Evolutionary conservation across 495 filamentous ascomycete genomes (phyloP).

Genomic region (Hypoxylon cercidicola): DNA sequence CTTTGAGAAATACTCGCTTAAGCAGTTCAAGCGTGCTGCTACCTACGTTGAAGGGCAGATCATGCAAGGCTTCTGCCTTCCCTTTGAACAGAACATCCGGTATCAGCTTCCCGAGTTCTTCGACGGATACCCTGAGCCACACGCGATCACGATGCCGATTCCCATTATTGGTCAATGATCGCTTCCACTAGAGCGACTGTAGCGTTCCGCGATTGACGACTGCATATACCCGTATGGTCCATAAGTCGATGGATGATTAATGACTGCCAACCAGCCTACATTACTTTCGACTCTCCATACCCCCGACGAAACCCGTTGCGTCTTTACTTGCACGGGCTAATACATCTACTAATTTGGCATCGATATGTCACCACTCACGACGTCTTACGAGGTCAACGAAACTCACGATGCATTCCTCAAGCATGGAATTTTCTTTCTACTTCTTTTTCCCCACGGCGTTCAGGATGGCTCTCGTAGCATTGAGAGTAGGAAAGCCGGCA

Average conservation of each 20-base stretch:
- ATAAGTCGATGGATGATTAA: slow-evolving; percentile 3
- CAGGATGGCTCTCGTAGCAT: slow-evolving; percentile 30
- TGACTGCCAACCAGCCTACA: background rate
- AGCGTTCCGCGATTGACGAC: slow-evolving; percentile 1
- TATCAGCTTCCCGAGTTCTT: slow-evolving; percentile 11
- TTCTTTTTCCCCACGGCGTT: slow-evolving; percentile 38
- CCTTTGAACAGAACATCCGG: slow-evolving; percentile 34
- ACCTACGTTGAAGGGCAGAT: slow-evolving; percentile 80
- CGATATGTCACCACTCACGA: slow-evolving; percentile 27
- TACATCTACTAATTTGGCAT: slow-evolving; percentile 32
- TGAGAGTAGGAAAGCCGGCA: slow-evolving; percentile 24
- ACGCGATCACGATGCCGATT: slow-evolving; percentile 47
- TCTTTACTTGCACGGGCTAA: slow-evolving; percentile 6
- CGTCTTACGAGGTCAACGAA: slow-evolving; percentile 26
- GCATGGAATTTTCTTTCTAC: slow-evolving; percentile 14
- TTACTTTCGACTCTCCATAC: slow-evolving; percentile 28
- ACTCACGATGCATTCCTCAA: slow-evolving; percentile 21
- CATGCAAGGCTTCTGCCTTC: slow-evolving; percentile 60
- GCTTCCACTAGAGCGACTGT: background rate
- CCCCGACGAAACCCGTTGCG: slow-evolving; percentile 1
- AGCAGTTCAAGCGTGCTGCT: slow-evolving; percentile 84
- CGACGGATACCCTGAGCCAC: slow-evolving; percentile 16
- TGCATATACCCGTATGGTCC: background rate
- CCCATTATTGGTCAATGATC: slow-evolving; percentile 45
- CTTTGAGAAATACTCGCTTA: slow-evolving; percentile 90